Conservation (phyloP, 306 rosid genomes). For the Dryas drummondii region DNA sequence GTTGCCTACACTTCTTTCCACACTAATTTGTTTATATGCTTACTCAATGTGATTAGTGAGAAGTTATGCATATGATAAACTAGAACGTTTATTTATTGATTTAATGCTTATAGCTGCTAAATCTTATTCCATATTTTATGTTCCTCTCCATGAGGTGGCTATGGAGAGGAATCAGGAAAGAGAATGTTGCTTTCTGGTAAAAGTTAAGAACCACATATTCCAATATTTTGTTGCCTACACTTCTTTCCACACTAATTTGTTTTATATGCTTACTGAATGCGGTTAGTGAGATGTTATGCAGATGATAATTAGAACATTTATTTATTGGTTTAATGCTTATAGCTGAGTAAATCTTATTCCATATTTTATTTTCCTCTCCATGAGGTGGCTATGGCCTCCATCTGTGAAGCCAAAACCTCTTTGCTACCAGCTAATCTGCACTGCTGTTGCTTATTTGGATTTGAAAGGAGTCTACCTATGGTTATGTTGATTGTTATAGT, state of each 20-base stretch:
- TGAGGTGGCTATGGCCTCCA: neutral
- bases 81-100: neutral
- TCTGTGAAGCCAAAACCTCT: neutral
- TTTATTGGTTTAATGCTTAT: neutral
- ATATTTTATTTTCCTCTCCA: neutral
- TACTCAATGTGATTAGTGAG: neutral
- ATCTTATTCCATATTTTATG: neutral
- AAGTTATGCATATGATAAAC: no score
- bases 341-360: neutral
- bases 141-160: neutral
- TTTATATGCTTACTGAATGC: neutral
- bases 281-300: no score
- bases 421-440: neutral
- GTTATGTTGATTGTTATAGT: slow-evolving; percentile 15
- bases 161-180: neutral
- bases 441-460: neutral
- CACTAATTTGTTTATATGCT: neutral
- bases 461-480: neutral
- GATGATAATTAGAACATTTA: neutral
- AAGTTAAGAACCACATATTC: neutral
- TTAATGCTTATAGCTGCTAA: neutral
- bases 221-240: neutral
- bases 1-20: neutral
- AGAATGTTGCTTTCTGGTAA: neutral
- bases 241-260: neutral